phyloP scores from a whole-genome alignment of 2,329 filamentous ascomycete genomes.

The Venturia carpophila region DNA sequence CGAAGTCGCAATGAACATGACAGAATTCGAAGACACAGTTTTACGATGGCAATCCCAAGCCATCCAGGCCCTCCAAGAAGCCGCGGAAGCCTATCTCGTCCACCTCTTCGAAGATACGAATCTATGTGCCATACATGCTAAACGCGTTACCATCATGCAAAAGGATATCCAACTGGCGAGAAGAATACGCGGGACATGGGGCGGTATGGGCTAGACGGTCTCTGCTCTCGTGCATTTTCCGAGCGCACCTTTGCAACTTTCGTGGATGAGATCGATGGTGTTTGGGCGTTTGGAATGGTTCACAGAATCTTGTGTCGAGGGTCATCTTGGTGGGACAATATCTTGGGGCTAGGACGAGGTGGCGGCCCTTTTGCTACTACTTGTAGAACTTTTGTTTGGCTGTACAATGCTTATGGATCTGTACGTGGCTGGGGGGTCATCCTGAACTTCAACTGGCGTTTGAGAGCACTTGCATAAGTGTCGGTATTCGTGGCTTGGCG shows the following conservation, averaged over 20 bases:
- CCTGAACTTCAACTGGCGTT: background rate
- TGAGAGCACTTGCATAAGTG: background rate
- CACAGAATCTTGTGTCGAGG: background rate
- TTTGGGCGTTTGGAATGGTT: background rate
- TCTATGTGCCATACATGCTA: conserved; percentile 96
- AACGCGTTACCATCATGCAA: conserved; percentile 96
- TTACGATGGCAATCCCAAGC: conserved; percentile 97
- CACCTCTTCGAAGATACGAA: conserved; percentile 98
- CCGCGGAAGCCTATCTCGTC: conserved; percentile 96
- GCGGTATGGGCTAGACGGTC: conserved; percentile 3
- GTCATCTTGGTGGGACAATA: background rate
- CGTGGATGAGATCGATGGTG: background rate
- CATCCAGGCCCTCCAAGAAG: conserved; percentile 96
- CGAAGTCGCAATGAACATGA: conserved; percentile 95
- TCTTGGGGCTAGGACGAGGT: background rate
- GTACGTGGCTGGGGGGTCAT: background rate
- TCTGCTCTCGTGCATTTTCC: background rate
- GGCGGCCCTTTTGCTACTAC: background rate
- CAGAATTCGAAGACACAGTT: conserved; percentile 55
- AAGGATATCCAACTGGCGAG: conserved; percentile 97
- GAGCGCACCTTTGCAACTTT: background rate
- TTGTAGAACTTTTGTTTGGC: background rate
- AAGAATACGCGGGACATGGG: conserved; percentile 65
- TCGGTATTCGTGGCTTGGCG: background rate
- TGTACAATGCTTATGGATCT: background rate